Conservation (phyloP, 2,329 filamentous ascomycete species). For the Pseudopithomyces maydicus region DNA sequence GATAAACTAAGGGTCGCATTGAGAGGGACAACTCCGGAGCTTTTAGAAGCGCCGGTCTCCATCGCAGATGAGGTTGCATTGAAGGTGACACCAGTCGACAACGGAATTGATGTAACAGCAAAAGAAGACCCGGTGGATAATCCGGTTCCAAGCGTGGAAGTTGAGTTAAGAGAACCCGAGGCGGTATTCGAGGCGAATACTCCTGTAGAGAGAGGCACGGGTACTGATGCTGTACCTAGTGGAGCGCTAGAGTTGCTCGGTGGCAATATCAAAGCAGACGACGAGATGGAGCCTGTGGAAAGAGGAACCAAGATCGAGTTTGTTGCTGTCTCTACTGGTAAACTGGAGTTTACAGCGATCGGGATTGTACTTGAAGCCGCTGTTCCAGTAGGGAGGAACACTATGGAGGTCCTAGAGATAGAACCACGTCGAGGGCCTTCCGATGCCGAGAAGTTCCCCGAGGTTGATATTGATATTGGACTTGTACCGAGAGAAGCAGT, state of each 20-base stretch:
- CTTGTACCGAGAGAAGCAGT: slow-evolving; percentile 2
- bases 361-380: not conserved
- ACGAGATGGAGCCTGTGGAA: not conserved
- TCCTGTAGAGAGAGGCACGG: slow-evolving; percentile 3
- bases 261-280: not conserved
- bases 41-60: not conserved
- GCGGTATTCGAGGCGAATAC: not conserved
- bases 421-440: not conserved
- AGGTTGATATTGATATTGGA: not conserved
- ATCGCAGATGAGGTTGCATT: not conserved
- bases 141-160: not conserved
- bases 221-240: slow-evolving; percentile 7
- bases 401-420: not conserved
- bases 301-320: slow-evolving; percentile 1
- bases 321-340: slow-evolving; percentile 8
- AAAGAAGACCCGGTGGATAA: not conserved
- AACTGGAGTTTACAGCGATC: slow-evolving; percentile 2
- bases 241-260: slow-evolving; percentile 10
- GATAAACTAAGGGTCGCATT: slow-evolving; percentile 7
- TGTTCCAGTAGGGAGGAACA: slow-evolving; percentile 5
- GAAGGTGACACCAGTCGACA: not conserved
- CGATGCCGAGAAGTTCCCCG: not conserved
- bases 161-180: slow-evolving; percentile 2
- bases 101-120: slow-evolving; percentile 1
- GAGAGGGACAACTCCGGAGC: not conserved